These are phyloP conservation scores for Lentinula aciculospora DNA, from an alignment of 768 basidiomycete genomes.

Conservation along the genomic window DNA sequence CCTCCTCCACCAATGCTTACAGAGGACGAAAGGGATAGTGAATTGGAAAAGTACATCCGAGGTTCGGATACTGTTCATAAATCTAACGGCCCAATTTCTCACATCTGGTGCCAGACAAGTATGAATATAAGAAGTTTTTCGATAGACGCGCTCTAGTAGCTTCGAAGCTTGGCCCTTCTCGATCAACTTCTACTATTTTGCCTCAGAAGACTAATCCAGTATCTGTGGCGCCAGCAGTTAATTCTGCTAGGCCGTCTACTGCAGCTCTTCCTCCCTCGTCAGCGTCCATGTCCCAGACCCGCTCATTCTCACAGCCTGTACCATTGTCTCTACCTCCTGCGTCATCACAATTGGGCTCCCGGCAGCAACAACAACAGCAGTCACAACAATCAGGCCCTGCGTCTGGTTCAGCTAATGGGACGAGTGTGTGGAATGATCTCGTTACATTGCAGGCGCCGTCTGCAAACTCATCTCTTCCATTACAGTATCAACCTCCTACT, in stretches of 20 bases:
- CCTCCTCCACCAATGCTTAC: slow-evolving; percentile 80
- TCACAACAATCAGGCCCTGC: slow-evolving; percentile 14
- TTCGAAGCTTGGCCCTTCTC: slow-evolving; percentile 40
- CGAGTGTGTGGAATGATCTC: slow-evolving; percentile 55
- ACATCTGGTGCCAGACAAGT: slow-evolving; percentile 53
- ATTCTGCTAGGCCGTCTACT: slow-evolving; percentile 10
- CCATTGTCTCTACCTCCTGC: slow-evolving; percentile 15
- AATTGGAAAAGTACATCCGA: slow-evolving; percentile 88
- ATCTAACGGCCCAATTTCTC: slow-evolving; percentile 7
- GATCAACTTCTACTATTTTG: slow-evolving; percentile 27
- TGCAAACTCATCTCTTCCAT: slow-evolving; percentile 46
- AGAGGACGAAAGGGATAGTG: slow-evolving; percentile 79
- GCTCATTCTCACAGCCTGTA: slow-evolving; percentile 17
- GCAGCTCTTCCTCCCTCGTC: slow-evolving; percentile 10
- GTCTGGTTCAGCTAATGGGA: slow-evolving; percentile 7
- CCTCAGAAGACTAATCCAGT: slow-evolving; percentile 17
- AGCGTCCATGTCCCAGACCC: slow-evolving; percentile 12
- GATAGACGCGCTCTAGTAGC: slow-evolving; percentile 40
- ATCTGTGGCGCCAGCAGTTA: slow-evolving; percentile 13
- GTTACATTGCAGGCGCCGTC: slow-evolving; percentile 38
- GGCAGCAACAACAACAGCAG: slow-evolving; percentile 11
- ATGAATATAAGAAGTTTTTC: slow-evolving; percentile 70
- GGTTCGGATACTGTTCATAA: slow-evolving; percentile 38
- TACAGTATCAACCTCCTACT: slow-evolving; percentile 32
- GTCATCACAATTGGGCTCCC: slow-evolving; percentile 15